phyloP scores from a whole-genome alignment of 140 eudicot species.

The Cichorium intybus region DNA sequence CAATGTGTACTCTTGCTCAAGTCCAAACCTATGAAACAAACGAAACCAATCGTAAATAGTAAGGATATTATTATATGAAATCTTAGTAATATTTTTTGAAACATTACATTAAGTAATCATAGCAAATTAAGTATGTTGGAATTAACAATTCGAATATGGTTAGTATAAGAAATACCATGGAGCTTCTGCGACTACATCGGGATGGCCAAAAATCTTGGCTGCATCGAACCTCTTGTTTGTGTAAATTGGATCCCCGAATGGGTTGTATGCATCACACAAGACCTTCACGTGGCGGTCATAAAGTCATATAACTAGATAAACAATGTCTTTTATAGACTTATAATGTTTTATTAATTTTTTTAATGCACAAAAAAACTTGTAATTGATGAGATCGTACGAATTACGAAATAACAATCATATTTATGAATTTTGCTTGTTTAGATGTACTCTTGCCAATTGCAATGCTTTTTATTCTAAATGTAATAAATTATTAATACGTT shows the following conservation, averaged over 20 bases:
- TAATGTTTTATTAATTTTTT: neutral
- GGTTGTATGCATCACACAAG: conserved; percentile 39
- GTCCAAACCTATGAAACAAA: conserved; percentile 32
- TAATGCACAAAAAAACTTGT: neutral
- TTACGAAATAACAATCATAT: neutral
- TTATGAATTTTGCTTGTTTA: neutral
- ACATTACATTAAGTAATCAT: neutral
- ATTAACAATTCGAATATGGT: no score
- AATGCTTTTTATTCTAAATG: no score
- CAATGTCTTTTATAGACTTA: neutral
- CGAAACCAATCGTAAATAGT: neutral
- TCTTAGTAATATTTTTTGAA: neutral
- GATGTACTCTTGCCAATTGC: neutral
- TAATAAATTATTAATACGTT: no score
- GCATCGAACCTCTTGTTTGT: conserved; percentile 40
- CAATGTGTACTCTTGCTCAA: conserved; percentile 60
- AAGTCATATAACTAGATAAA: neutral
- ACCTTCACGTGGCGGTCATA: conserved; percentile 25
- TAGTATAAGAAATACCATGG: conserved; percentile 29
- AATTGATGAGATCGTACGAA: neutral
- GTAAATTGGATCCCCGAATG: conserved; percentile 34
- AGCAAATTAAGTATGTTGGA: neutral
- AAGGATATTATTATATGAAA: neutral
- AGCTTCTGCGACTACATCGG: conserved; percentile 35
- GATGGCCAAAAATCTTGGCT: conserved; percentile 37